Evolutionary conservation across 2,329 filamentous ascomycete genomes (phyloP), one percentile per base, ranked within the genome.

Genomic region (Fusarium chlamydosporum): DNA sequence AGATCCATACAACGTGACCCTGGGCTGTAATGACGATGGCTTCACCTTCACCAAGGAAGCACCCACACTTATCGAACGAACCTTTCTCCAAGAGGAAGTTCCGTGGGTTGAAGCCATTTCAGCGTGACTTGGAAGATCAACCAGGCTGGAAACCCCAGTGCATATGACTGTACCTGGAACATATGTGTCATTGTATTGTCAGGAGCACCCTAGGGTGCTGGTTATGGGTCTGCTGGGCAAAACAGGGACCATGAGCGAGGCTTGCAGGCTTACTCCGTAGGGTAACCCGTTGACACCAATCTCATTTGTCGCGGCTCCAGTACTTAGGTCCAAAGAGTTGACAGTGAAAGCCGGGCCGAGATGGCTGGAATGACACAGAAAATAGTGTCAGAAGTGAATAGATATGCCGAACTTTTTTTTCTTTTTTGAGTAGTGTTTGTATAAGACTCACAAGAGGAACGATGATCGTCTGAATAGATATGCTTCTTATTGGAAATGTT

Each of bases 11-110:
- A 20, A 12, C n/a, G 27, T 45, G 46, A 64, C 43, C 52, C 67
- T 55, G 59, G 46, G 51, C 23, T 37, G 29, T 20, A 18, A 57
- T 46, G 53, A 65, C 52, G 67, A 70, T 65, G n/a, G 51, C 67
- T 65, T 68, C 58, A 48, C 31, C 7, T 37, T 29, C n/a, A 50
- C 26, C 34, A 34, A 27, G 46, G 50, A 59, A 53, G 52, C 50
- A 56, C 55, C 47, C 53, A 53, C 60, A 65, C 60, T 12, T 38
- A 34, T 34, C 26, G 23, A 47, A 27, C 29, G 23, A 45, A 42
- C 42, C 47, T 58, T 59, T 42, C 56, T 55, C 12, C 33, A 53
- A 54, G n/a, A 51, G 40, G 67, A 67, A 57, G 57, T 55, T 58
- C 59, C 61, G 47, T 52, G 12, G 35, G 37, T 16, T 40, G 35